Conservation (phyloP, 192 early-diverging fungal genomes). For the Kickxella alabastrina region DNA sequence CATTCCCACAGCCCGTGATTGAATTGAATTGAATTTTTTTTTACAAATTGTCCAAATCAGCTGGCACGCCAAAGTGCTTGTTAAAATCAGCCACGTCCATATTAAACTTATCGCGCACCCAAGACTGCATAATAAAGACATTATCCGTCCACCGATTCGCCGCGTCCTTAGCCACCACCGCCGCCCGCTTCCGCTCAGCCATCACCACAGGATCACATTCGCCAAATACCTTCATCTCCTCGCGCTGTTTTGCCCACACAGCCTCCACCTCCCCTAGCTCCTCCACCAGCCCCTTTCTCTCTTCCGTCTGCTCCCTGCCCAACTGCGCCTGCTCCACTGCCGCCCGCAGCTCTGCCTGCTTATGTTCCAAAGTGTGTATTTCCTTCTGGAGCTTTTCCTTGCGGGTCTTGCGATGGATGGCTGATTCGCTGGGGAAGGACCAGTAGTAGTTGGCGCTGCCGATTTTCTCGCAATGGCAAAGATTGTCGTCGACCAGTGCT, state of each 20-base stretch:
- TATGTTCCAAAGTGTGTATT: constrained; percentile 43
- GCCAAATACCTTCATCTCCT: constrained; percentile 62
- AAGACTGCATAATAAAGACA: constrained; percentile 76
- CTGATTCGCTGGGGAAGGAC: constrained; percentile 78
- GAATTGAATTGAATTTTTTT: too few species aligned
- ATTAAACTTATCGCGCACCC: constrained; percentile 65
- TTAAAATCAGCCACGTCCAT: constrained; percentile 64
- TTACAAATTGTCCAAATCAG: constrained; percentile 67
- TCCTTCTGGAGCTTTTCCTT: constrained; percentile 53
- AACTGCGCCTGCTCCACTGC: constrained; percentile 50
- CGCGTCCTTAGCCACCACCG: constrained; percentile 60
- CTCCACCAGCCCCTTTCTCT: constrained; percentile 53
- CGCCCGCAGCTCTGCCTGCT: constrained; percentile 45
- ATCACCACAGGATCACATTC: constrained; percentile 78
- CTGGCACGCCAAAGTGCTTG: constrained; percentile 61
- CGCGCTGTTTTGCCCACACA: constrained; percentile 32
- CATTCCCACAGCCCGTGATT: too few species aligned
- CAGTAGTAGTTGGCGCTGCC: constrained; percentile 89
- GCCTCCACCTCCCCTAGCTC: constrained; percentile 55
- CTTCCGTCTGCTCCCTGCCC: constrained; percentile 65
- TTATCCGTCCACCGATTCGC: constrained; percentile 91
- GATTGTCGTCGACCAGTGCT: constrained; percentile 73
- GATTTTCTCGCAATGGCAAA: constrained; percentile 80
- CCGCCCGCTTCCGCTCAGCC: constrained; percentile 59
- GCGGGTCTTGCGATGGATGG: constrained; percentile 49